Evolutionary conservation across 2,329 filamentous ascomycete species (phyloP), one percentile per base, ranked within the genome.

Genomic region (Thelonectria blattea): DNA sequence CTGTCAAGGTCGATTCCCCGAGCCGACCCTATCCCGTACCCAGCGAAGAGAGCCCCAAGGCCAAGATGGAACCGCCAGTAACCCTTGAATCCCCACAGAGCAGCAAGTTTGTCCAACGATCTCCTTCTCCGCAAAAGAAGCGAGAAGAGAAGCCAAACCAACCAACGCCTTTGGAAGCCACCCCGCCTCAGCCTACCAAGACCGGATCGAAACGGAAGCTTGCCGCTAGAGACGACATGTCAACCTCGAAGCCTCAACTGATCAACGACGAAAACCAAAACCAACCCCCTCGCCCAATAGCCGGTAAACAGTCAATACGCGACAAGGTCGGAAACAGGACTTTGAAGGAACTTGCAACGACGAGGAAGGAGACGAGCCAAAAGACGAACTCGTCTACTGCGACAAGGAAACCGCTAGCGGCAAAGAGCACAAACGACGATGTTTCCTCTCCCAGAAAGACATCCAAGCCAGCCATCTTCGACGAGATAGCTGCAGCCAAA

Each of bases 341-440:
- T 11, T 73, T 83, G 51, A 86, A 83, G 62, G 80, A 83, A 42
- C 68, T 82, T 6, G 71, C 80, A 6, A 72, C 69, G 34, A 73
- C 75, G 54, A 78, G 76, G 55, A 80, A 77, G 56, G 80, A 82
- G n/a, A 66, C 66, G 3, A 73, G 73, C 52, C 74, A 77, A 47
- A 74, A 69, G 47, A 63, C 71, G 9, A 68, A 70, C n/a, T 61
- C 68, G 1, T 59, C 65, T 7, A 67, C 70, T 11, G 69, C 71
- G 20, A 64, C 72, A 37, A 80, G 85, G 51, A 83, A 79, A 58
- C 82, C 85, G 1, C 75, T 88, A 11, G 76, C 80, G 8, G 77
- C 78, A 47, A 89, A 89, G 74, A 89, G 78, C 73, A 83, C 84
- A 15, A 88, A 88, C 67, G 80, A 86, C 56, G 81, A 85, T 65